Evolutionary conservation across 2,329 filamentous ascomycete genomes (phyloP).

Genomic region (Bipolaris sorokiniana): DNA sequence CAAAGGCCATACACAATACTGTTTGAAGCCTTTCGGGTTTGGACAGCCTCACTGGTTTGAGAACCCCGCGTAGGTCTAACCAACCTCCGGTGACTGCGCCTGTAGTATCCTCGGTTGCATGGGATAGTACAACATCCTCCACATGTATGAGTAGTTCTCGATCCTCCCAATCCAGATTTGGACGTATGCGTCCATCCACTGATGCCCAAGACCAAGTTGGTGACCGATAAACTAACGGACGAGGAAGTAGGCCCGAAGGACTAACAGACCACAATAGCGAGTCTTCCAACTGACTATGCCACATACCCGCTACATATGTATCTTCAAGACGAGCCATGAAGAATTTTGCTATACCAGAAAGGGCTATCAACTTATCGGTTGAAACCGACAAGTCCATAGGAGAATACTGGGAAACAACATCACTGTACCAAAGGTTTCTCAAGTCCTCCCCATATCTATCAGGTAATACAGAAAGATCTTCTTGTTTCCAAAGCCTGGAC

Average conservation of each 20-base stretch:
- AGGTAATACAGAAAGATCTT: no score
- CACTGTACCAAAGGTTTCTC: background rate
- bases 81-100: constrained; percentile 14
- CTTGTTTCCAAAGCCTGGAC: background rate
- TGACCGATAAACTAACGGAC: constrained; percentile 11
- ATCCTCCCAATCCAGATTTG: no score
- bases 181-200: constrained; percentile 1
- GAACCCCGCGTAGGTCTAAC: constrained; percentile 9
- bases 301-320: constrained; percentile 20
- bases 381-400: constrained; percentile 1
- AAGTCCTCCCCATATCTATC: background rate
- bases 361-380: constrained; percentile 16
- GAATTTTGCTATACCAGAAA: constrained; percentile 19
- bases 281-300: constrained; percentile 8
- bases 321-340: constrained; percentile 3
- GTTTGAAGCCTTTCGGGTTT: background rate
- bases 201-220: constrained; percentile 25
- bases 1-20: background rate
- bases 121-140: constrained; percentile 6
- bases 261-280: background rate
- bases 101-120: constrained; percentile 14
- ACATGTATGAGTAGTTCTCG: constrained; percentile 3
- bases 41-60: constrained; percentile 3
- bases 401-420: background rate
- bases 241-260: background rate